Evolutionary conservation across 2,329 filamentous ascomycete species (phyloP), one percentile per base, ranked within the genome.

Genomic region (Phialophora verrucosa): DNA sequence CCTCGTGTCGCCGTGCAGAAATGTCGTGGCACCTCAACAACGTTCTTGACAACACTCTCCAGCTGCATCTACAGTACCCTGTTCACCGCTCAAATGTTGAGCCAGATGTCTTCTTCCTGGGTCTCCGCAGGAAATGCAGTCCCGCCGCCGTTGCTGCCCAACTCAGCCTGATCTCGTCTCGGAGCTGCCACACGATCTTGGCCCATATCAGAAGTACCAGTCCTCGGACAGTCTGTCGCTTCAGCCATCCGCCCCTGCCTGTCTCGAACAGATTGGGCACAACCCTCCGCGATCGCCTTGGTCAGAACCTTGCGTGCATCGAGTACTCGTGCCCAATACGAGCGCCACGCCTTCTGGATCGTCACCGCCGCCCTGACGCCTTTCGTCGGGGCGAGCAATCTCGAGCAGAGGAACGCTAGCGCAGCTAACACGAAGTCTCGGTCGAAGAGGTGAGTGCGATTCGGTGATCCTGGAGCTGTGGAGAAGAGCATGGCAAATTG

Each of bases 341-440:
- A 53, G 10, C 86, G 82, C 78, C 82, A 88, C 6, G 79, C 78
- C 17, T 77, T 76, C 72, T 89, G 86, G 17, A 89, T 80, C 0
- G 78, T 78, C 2, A 77, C 73, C 0, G 85, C 85, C 1, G 86
- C 86, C 51, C 82, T 81, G 64, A 81, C 77, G 12, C 76, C 77
- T 63, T 79, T 79, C 1, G 82, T 81, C 5, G 85, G 79, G 0
- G 83, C 81, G 3, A 89, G 77, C 0, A 89, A 77, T 49, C 86
- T 81, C 3, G 84, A 87, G 50, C 85, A 86, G 5, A 89, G 81
- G 73, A 88, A 88, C 3, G 85, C 81, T 7, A 89, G 81, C 2
- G 84, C 82, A 2, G 84, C 82, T 29, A 87, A 74, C 0, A 84
- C 86, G 68, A 86, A 87, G 70, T 84, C 81, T 29, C 78, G 78